phyloP scores from a whole-genome alignment of 352 stramenopile species.

The Pythium utonaiense region DNA sequence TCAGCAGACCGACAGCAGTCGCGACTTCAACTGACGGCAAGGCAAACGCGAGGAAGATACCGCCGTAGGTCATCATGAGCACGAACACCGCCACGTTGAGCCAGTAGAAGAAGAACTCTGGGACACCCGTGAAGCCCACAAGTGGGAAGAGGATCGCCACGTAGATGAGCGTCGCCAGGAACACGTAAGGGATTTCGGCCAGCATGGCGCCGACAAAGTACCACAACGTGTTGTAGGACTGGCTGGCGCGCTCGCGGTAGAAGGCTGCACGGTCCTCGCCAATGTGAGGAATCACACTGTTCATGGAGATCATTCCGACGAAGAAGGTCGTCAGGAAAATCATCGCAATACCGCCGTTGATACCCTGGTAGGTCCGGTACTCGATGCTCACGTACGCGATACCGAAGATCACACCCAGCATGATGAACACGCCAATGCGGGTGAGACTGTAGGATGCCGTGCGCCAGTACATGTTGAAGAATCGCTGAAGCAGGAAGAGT shows the following conservation, averaged over 20 bases:
- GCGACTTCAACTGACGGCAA: slow-evolving; percentile 19
- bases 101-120: slow-evolving; percentile 4
- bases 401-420: slow-evolving; percentile 80
- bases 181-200: slow-evolving; percentile 49
- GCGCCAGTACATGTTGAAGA: slow-evolving; percentile 43
- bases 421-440: slow-evolving; percentile 42
- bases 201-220: slow-evolving; percentile 60
- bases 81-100: no score
- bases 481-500: no score
- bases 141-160: slow-evolving; percentile 29
- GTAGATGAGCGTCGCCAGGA: slow-evolving; percentile 16
- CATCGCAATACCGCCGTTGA: slow-evolving; percentile 61
- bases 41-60: slow-evolving; percentile 18
- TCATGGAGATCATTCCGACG: slow-evolving; percentile 71
- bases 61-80: slow-evolving; percentile 22
- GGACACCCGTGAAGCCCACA: slow-evolving; percentile 24
- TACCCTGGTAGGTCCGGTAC: slow-evolving; percentile 44
- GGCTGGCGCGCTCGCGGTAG: slow-evolving; percentile 73
- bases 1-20: slow-evolving; percentile 11
- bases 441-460: slow-evolving; percentile 85
- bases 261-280: slow-evolving; percentile 84
- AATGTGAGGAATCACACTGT: slow-evolving; percentile 77
- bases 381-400: slow-evolving; percentile 55
- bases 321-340: slow-evolving; percentile 87
- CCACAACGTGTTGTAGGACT: slow-evolving; percentile 66